phyloP scores from a whole-genome alignment of 78 protist genomes.

The Dictyostelium intermedium region DNA sequence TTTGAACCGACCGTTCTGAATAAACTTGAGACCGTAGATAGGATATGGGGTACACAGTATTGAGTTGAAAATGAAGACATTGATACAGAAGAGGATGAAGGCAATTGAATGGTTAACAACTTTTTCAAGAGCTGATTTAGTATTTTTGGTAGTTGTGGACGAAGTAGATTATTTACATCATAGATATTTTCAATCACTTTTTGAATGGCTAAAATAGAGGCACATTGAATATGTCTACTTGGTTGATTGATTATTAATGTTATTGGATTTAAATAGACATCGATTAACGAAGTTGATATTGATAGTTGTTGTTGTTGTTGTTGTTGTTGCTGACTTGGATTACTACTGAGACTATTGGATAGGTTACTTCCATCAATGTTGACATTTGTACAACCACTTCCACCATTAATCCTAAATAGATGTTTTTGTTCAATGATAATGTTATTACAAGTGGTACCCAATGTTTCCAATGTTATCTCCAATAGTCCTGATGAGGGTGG shows the following conservation, averaged over 20 bases:
- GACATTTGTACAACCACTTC: not conserved
- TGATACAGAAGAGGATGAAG: not conserved
- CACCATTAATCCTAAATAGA: not conserved
- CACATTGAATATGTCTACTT: slow-evolving; percentile 23
- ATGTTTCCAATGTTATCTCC: not conserved
- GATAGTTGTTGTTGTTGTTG: not conserved
- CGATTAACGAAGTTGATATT: not conserved
- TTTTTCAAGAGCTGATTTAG: not conserved
- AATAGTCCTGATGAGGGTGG: not conserved
- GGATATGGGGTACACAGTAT: not conserved
- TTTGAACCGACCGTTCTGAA: not conserved
- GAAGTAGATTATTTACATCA: not conserved
- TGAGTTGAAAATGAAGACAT: slow-evolving; percentile 5
- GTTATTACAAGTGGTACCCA: not conserved
- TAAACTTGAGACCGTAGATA: not conserved
- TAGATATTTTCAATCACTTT: slow-evolving; percentile 14
- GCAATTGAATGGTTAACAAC: not conserved
- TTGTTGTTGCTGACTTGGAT: not conserved
- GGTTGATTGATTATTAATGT: not conserved
- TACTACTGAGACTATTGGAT: not conserved
- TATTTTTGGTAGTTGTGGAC: not conserved
- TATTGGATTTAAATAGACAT: slow-evolving; percentile 2
- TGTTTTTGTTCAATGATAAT: not conserved
- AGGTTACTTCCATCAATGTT: not conserved
- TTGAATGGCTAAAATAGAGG: not conserved